Percentiles rank a stretch among this genome's conserved stretches.
Evolutionary conservation across 1,284 basidiomycete species (phyloP).

Genomic region (Moesziomyces globuligerus): DNA sequence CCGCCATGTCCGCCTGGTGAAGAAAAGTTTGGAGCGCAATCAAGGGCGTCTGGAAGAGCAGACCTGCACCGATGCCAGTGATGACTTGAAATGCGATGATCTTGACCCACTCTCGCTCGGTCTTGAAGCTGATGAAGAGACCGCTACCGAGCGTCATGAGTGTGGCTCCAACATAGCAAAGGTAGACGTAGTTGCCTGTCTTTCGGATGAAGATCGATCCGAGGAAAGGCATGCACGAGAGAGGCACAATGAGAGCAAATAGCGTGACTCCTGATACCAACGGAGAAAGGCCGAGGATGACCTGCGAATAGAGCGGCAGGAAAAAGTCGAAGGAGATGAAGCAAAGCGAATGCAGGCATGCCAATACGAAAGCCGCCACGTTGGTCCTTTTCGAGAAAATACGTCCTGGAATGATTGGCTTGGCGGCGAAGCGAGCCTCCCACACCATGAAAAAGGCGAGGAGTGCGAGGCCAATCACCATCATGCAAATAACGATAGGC

Average conservation of each 20-base stretch:
- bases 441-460: constrained; percentile 8
- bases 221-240: constrained; percentile 6
- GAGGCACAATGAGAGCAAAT: constrained; percentile 6
- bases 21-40: constrained; percentile 6
- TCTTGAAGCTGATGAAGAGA: constrained; percentile 12
- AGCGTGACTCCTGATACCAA: constrained; percentile 10
- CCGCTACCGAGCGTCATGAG: constrained; percentile 11
- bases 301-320: constrained; percentile 9
- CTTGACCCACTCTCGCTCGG: constrained; percentile 9
- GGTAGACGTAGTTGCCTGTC: constrained; percentile 5
- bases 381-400: constrained; percentile 9
- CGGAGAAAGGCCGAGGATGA: constrained; percentile 4
- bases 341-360: constrained; percentile 2
- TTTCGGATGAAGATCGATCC: constrained; percentile 7
- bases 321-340: constrained; percentile 12
- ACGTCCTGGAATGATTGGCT: constrained; percentile 8
- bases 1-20: constrained; percentile 7
- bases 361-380: constrained; percentile 5
- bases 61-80: constrained; percentile 1
- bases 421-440: constrained; percentile 7
- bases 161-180: not conserved
- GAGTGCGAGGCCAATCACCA: constrained; percentile 2
- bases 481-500: constrained; percentile 7
- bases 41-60: constrained; percentile 10
- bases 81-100: constrained; percentile 7